Conservation (phyloP, 2,329 filamentous ascomycete species). For the Aspergillus sp. region DNA sequence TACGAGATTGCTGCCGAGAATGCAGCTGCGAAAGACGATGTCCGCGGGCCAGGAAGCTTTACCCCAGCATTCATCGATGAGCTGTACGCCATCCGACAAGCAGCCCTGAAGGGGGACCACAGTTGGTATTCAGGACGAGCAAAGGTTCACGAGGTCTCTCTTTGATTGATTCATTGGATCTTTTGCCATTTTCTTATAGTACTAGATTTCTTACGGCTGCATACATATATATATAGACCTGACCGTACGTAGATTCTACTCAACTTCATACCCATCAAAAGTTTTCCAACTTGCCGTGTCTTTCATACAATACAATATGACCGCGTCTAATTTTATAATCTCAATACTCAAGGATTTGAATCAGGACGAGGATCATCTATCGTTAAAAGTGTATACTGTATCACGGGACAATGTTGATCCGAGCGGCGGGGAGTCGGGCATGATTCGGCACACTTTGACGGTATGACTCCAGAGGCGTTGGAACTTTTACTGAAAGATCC, state of each 20-base stretch:
- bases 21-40: conserved; percentile 58
- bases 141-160: conserved; percentile 33
- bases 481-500: conserved; percentile 16
- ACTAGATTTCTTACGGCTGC: too few species aligned
- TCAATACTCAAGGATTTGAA: too few species aligned
- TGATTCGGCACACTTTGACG: conserved; percentile 14
- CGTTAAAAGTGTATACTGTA: too few species aligned
- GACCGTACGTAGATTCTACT: background rate
- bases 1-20: conserved; percentile 76
- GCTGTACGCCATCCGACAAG: conserved; percentile 48
- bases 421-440: conserved; percentile 3
- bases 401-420: conserved; percentile 5
- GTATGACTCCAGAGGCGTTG: conserved; percentile 9
- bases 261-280: background rate
- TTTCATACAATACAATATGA: background rate
- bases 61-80: conserved; percentile 81
- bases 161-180: conserved; percentile 17
- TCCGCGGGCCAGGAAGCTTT: conserved; percentile 81
- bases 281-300: too few species aligned
- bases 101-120: conserved; percentile 30
- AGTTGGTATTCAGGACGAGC: conserved; percentile 38
- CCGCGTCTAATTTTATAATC: too few species aligned
- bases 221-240: background rate
- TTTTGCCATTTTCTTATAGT: background rate
- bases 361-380: too few species aligned